Percentiles rank a stretch among this genome's conserved stretches.
These are phyloP conservation scores for Dalechampia spathulata DNA, from an alignment of 441 rosid species.

Conservation along the genomic window DNA sequence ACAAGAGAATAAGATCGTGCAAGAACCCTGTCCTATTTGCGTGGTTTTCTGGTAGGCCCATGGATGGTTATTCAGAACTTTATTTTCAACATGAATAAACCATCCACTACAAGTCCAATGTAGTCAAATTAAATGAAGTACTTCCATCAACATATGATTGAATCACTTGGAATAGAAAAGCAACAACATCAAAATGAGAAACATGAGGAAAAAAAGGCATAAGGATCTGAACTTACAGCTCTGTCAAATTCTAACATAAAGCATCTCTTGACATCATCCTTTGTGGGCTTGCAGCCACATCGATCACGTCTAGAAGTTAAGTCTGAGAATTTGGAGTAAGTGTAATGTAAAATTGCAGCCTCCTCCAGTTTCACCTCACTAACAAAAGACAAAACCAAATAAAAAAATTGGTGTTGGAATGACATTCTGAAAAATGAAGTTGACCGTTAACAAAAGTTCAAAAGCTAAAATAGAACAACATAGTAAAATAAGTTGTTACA, in stretches of 20 bases:
- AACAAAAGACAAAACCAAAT: background rate
- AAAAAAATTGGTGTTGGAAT: too few relatives aligned
- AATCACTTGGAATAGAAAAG: background rate
- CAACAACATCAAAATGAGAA: background rate
- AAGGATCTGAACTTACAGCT: conserved; percentile 46
- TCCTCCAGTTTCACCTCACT: conserved; percentile 76
- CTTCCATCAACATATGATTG: background rate
- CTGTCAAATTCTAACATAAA: conserved; percentile 93
- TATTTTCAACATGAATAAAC: background rate
- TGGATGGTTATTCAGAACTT: too few relatives aligned
- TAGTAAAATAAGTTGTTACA: background rate
- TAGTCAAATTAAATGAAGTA: background rate
- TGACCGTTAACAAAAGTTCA: background rate
- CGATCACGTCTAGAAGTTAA: conserved; percentile 95
- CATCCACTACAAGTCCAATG: background rate
- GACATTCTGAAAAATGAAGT: too few relatives aligned
- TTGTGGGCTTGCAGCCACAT: conserved; percentile 93
- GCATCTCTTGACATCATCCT: conserved; percentile 86
- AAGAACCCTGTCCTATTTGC: too few relatives aligned
- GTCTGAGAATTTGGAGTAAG: conserved; percentile 80
- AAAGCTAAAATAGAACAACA: background rate
- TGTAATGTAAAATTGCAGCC: conserved; percentile 80
- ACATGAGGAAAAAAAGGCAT: background rate
- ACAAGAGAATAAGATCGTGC: too few relatives aligned
- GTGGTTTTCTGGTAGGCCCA: too few relatives aligned